Evolutionary conservation across 768 basidiomycete species (phyloP).

Genomic region (Guyanaporus albipodus): DNA sequence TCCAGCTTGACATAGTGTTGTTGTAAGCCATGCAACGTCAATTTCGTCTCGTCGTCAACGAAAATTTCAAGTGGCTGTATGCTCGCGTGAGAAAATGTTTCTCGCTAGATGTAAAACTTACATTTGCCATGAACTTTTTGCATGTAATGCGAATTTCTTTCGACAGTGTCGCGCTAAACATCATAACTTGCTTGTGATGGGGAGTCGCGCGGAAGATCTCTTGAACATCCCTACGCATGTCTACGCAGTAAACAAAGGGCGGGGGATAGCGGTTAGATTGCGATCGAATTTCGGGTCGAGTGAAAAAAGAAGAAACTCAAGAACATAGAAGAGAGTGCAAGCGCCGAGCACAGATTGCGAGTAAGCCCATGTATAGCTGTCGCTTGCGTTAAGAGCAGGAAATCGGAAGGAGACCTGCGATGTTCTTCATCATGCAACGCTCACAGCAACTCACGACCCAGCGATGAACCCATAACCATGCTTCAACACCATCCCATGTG

Average conservation of each 20-base stretch:
- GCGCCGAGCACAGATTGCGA: slow-evolving; percentile 13
- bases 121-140: slow-evolving; percentile 99
- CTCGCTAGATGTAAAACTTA: slow-evolving; percentile 41
- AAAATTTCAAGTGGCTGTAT: slow-evolving; percentile 95
- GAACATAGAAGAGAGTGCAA: slow-evolving; percentile 27
- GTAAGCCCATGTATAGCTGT: slow-evolving; percentile 15
- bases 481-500: slow-evolving; percentile 37
- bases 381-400: slow-evolving; percentile 31
- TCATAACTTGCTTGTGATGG: slow-evolving; percentile 99
- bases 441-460: slow-evolving; percentile 38
- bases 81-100: neutral
- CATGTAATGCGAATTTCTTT: slow-evolving; percentile 97
- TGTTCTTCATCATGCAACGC: slow-evolving; percentile 33
- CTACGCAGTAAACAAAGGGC: slow-evolving; percentile 57
- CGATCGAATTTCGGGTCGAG: slow-evolving; percentile 45
- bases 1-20: slow-evolving; percentile 98
- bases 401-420: slow-evolving; percentile 33
- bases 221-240: slow-evolving; percentile 99
- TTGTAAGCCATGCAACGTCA: slow-evolving; percentile 96
- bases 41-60: slow-evolving; percentile 98
- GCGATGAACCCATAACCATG: slow-evolving; percentile 35
- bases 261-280: slow-evolving; percentile 61
- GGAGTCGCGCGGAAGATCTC: slow-evolving; percentile 99
- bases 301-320: slow-evolving; percentile 50
- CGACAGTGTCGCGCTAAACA: slow-evolving; percentile 98